Percentiles rank a stretch among this genome's conserved stretches.
phyloP scores from a whole-genome alignment of 768 basidiomycete genomes.

The Trametes cubensis region DNA sequence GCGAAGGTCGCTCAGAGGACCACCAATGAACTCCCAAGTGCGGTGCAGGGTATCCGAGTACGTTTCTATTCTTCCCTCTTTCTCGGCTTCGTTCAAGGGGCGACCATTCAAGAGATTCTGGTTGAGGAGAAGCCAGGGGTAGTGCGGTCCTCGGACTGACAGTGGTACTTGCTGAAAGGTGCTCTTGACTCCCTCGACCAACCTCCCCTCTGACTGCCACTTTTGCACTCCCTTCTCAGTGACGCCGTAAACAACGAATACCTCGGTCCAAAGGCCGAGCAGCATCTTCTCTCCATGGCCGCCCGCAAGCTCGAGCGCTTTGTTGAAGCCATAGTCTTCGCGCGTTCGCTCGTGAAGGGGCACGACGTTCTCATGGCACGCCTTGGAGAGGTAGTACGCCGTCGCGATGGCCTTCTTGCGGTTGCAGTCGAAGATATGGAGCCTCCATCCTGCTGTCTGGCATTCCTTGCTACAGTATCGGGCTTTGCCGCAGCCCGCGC shows the following conservation, averaged over 20 bases:
- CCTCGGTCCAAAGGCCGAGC: slow-evolving; percentile 39
- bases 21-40: slow-evolving; percentile 12
- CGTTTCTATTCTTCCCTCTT: background rate
- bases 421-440: slow-evolving; percentile 40
- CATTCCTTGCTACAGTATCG: slow-evolving; percentile 41
- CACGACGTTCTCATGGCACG: slow-evolving; percentile 29
- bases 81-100: background rate
- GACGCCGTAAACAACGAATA: slow-evolving; percentile 27
- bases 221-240: slow-evolving; percentile 36
- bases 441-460: slow-evolving; percentile 35
- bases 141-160: slow-evolving; percentile 33
- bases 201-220: slow-evolving; percentile 38
- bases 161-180: slow-evolving; percentile 32
- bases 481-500: slow-evolving; percentile 9
- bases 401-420: slow-evolving; percentile 31
- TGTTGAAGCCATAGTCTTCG: slow-evolving; percentile 40
- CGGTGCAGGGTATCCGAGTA: slow-evolving; percentile 1
- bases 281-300: slow-evolving; percentile 23
- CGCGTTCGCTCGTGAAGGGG: slow-evolving; percentile 39
- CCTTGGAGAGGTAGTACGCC: slow-evolving; percentile 38
- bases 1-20: background rate
- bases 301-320: slow-evolving; percentile 24
- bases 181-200: slow-evolving; percentile 39
- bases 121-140: slow-evolving; percentile 42
- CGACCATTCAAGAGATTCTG: slow-evolving; percentile 34